Percentiles rank a stretch among this genome's conserved stretches.
Conservation (phyloP, 805 yeast species). For the Metschnikowia lunata region DNA sequence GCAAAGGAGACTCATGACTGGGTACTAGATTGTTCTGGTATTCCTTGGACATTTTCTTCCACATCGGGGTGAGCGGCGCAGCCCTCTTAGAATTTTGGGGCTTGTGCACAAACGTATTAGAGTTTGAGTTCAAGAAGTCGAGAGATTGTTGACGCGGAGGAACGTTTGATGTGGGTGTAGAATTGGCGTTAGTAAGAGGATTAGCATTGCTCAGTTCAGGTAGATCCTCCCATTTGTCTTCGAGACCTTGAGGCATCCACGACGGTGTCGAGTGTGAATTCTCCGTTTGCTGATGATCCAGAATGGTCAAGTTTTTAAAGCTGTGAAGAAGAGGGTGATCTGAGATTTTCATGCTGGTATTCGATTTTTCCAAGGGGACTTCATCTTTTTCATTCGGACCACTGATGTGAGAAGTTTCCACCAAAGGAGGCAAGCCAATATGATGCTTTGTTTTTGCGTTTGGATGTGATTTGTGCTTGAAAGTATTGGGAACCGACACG, state of each 20-base stretch:
- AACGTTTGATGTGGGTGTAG: neutral
- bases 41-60: slow-evolving; percentile 31
- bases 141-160: slow-evolving; percentile 4
- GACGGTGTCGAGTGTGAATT: slow-evolving; percentile 27
- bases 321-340: neutral
- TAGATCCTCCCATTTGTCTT: slow-evolving; percentile 31
- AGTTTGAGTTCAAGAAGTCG: slow-evolving; percentile 18
- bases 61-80: slow-evolving; percentile 18
- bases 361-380: neutral
- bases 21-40: slow-evolving; percentile 22
- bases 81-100: slow-evolving; percentile 8
- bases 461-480: slow-evolving; percentile 42
- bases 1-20: slow-evolving; percentile 22
- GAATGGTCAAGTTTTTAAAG: neutral
- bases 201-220: neutral
- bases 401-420: slow-evolving; percentile 4
- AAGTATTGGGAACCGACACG: slow-evolving; percentile 40
- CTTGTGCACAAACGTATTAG: slow-evolving; percentile 33
- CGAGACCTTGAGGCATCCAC: slow-evolving; percentile 42
- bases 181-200: neutral
- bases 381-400: neutral
- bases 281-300: slow-evolving; percentile 1
- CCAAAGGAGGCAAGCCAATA: slow-evolving; percentile 19
- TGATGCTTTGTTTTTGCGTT: slow-evolving; percentile 37
- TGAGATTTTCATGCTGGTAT: neutral